Evolutionary conservation across 805 yeast species (phyloP), one percentile per base, ranked within the genome.

Genomic region (Deakozyma indianensis): DNA sequence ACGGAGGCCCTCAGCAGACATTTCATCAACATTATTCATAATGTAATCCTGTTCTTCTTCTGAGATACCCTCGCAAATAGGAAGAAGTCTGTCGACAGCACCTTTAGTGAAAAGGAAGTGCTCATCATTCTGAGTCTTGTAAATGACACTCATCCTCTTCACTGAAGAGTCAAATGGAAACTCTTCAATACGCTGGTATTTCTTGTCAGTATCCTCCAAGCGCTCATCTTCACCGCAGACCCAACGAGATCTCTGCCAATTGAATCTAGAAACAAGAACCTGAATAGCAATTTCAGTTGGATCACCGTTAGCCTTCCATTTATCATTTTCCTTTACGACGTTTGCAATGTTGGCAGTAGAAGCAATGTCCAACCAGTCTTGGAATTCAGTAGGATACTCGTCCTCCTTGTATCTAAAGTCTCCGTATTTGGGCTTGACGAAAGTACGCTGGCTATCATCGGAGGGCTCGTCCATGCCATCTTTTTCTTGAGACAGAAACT

Each of bases 261-360:
- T 71, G 49, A 80, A 64, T 54, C 87, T 73, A 11, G 77, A 64
- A 21, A 79, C 73, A 56, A 81, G 83, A 0, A 84, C 90, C 56
- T 83, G 90, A 50, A 85, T 80, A 2, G 95, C 94, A 55, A 82
- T 78, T 64, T 85, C 95, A 2, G 95, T 85, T 38, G 95, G 90
- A 58, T 85, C 95, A 48, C 95, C 95, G 57, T 78, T 80, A 7
- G 86, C 87, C 53, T 73, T 75, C 94, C 94, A 84, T 24, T 71
- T 71, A 16, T 66, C 68, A 21, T 61, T 63, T n/a, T 58, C 62
- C 48, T 70, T 64, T 50, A 70, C 73, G 2, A 85, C 77, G 9
- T 70, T 68, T 2, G 95, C 90, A 55, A 84, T 77, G 54, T 85
- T 86, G 28, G 94, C 94, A 50, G 86, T 63, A 1, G 92, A 73